Conservation (phyloP, 2,329 filamentous ascomycete genomes). For the Diaporthe helianthi region DNA sequence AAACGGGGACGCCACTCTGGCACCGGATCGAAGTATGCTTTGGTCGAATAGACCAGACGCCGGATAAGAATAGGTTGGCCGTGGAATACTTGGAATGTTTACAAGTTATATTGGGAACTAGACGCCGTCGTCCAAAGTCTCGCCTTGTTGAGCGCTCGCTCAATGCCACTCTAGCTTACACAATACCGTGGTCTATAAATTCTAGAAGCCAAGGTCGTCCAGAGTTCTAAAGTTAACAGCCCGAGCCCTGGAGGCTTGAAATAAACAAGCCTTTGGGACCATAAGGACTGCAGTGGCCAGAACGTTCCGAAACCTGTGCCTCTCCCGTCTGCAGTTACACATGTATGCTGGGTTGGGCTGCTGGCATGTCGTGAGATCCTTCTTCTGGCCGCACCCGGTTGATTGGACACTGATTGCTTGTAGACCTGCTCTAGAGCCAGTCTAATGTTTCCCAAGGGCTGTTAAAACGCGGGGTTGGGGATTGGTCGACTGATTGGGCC, state of each 20-base stretch:
- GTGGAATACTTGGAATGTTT: slow-evolving; percentile 3
- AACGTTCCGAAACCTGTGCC: slow-evolving; percentile 1
- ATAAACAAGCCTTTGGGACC: slow-evolving; percentile 16
- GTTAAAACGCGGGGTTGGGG: slow-evolving; percentile 25
- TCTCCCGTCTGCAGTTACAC: slow-evolving; percentile 4
- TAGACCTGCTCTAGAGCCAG: no score
- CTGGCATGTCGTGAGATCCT: slow-evolving; percentile 8
- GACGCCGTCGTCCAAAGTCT: slow-evolving; percentile 15
- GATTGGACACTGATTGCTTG: slow-evolving; percentile 23
- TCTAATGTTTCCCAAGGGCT: slow-evolving; percentile 13
- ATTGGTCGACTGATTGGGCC: slow-evolving; percentile 8
- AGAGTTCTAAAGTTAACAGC: neutral
- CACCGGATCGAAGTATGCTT: slow-evolving; percentile 3
- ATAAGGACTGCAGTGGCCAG: neutral
- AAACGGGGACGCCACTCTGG: slow-evolving; percentile 26
- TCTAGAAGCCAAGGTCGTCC: neutral
- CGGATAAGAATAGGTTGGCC: slow-evolving; percentile 6
- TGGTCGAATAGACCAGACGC: slow-evolving; percentile 9
- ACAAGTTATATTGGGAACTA: neutral
- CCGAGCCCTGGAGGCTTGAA: neutral
- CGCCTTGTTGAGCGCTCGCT: neutral
- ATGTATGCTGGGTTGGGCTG: neutral
- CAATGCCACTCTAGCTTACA: slow-evolving; percentile 1
- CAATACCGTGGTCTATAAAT: neutral
- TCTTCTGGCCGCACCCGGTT: slow-evolving; percentile 9